phyloP scores from a whole-genome alignment of 2,329 filamentous ascomycete genomes.

The Colletotrichum magnum region DNA sequence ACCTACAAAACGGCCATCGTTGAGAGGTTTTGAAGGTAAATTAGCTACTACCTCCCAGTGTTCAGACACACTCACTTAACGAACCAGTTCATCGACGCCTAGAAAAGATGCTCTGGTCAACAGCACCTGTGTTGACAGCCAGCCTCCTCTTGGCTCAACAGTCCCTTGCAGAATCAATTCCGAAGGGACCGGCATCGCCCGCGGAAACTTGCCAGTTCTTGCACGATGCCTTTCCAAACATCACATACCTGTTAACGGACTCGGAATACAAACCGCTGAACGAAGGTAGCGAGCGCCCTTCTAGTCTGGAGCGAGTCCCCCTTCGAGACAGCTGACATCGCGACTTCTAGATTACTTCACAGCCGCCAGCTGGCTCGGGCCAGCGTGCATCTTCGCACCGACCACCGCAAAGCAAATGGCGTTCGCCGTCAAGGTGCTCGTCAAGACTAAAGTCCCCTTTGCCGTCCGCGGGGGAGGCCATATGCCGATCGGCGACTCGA shows the following conservation, averaged over 20 bases:
- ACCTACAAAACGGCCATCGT: too few species aligned
- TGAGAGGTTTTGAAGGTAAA: too few species aligned
- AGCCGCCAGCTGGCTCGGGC: constrained; percentile 5
- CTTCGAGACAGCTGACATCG: neutral
- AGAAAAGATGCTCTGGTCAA: too few species aligned
- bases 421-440: neutral
- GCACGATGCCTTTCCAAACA: neutral
- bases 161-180: neutral
- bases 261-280: neutral
- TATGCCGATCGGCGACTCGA: constrained; percentile 23
- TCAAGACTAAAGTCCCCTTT: constrained; percentile 10
- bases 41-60: too few species aligned
- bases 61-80: too few species aligned
- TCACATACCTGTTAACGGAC: neutral
- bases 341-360: neutral
- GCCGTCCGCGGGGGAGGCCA: constrained; percentile 36
- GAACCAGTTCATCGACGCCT: too few species aligned
- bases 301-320: too few species aligned
- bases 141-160: neutral
- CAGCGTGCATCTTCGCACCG: constrained; percentile 22
- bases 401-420: neutral
- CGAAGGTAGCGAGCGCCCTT: neutral
- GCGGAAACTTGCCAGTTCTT: neutral
- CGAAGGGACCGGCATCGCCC: neutral
- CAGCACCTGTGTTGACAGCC: too few species aligned